A percentile compares a stretch with the other conserved stretches of the same genome.
These are phyloP conservation scores for Podospora appendiculata DNA, from an alignment of 495 filamentous ascomycete genomes.

Conservation along the genomic window DNA sequence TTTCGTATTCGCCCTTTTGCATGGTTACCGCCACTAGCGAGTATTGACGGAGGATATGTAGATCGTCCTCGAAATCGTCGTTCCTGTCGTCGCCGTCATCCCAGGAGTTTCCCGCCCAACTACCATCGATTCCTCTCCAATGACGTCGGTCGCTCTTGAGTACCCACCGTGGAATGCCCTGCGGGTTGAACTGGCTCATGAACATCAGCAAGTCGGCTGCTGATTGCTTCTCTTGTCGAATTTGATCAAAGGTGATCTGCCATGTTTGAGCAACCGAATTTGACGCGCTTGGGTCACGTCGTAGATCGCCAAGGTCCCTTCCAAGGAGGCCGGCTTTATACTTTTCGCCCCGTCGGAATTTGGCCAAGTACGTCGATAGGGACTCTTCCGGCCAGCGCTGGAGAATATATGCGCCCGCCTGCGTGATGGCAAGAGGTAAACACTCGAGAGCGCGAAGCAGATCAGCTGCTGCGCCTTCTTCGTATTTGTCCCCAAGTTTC, in stretches of 20 bases:
- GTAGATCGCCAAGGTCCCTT: slow-evolving; percentile 7
- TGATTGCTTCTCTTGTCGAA: slow-evolving; percentile 4
- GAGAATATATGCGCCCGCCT: slow-evolving; percentile 26
- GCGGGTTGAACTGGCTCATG: slow-evolving; percentile 34
- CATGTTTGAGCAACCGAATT: not conserved
- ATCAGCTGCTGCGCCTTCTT: slow-evolving; percentile 1
- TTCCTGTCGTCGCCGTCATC: not conserved
- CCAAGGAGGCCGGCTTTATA: slow-evolving; percentile 22
- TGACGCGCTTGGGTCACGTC: not conserved
- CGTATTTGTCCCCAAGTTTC: too few relatives aligned
- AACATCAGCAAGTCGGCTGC: slow-evolving; percentile 27
- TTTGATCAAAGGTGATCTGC: not conserved
- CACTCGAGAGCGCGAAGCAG: slow-evolving; percentile 32
- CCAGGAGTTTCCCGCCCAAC: too few relatives aligned
- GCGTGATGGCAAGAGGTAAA: slow-evolving; percentile 40
- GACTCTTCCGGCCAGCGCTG: slow-evolving; percentile 14
- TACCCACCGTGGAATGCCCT: slow-evolving; percentile 27
- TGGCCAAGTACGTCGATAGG: slow-evolving; percentile 27
- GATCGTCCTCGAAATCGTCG: slow-evolving; percentile 34
- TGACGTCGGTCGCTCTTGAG: too few relatives aligned
- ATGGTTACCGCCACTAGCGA: slow-evolving; percentile 26
- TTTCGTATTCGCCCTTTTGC: slow-evolving; percentile 14
- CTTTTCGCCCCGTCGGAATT: slow-evolving; percentile 25
- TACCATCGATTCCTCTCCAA: too few relatives aligned
- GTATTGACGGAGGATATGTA: slow-evolving; percentile 30